phyloP scores from a whole-genome alignment of 306 rosid genomes.

The Fragaria ananassa region DNA sequence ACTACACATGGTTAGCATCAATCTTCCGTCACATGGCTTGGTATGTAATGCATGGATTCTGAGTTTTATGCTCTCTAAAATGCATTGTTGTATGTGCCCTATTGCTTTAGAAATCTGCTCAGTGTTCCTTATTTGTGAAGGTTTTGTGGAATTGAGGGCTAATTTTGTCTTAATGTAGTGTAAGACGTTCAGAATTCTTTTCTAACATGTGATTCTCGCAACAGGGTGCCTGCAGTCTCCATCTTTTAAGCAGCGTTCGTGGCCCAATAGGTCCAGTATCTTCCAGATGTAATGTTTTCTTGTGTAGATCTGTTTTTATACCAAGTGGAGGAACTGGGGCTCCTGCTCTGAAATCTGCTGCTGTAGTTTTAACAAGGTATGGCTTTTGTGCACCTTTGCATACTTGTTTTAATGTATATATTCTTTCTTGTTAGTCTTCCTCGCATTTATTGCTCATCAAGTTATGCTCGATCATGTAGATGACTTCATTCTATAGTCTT shows the following conservation, averaged over 20 bases:
- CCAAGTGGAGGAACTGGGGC: conserved; percentile 70
- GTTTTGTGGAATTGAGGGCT: background rate
- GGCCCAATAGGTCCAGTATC: conserved; percentile 53
- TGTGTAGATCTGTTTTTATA: conserved; percentile 66
- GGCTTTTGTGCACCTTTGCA: conserved; percentile 3
- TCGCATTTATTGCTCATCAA: conserved; percentile 15
- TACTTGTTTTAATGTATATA: background rate
- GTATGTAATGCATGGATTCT: conserved; percentile 43
- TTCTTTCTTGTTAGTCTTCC: background rate
- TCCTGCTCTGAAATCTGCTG: conserved; percentile 62
- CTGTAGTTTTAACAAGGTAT: conserved; percentile 62
- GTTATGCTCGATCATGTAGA: background rate
- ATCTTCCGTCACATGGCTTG: conserved; percentile 57
- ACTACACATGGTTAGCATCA: conserved; percentile 48
- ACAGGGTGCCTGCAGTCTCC: conserved; percentile 56
- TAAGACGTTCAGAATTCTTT: conserved; percentile 21
- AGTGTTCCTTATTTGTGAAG: background rate
- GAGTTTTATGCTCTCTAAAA: background rate
- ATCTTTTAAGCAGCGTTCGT: conserved; percentile 46
- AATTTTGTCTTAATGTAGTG: background rate
- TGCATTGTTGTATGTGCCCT: background rate
- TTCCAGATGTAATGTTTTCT: conserved; percentile 58
- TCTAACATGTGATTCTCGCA: conserved; percentile 44
- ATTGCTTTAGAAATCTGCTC: background rate
- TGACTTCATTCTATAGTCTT: conserved; percentile 10